These are phyloP conservation scores for Dothistroma pini DNA, from an alignment of 2,329 filamentous ascomycete genomes.

Conservation along the genomic window DNA sequence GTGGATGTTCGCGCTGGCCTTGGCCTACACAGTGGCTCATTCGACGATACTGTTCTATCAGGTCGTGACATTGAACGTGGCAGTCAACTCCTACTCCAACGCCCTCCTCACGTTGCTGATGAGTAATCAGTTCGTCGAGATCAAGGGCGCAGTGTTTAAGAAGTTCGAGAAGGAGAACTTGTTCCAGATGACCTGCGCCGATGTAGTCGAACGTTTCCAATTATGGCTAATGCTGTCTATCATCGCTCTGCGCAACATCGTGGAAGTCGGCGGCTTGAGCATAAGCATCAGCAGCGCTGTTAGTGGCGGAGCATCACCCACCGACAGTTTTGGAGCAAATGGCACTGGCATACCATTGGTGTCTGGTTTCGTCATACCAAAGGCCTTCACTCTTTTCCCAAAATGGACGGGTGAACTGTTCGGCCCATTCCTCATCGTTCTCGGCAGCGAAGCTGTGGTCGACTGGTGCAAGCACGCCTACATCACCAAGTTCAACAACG, in stretches of 20 bases:
- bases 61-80: conserved; percentile 95
- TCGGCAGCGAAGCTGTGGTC: conserved; percentile 94
- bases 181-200: conserved; percentile 93
- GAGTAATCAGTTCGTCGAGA: conserved; percentile 98
- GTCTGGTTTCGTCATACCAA: conserved; percentile 74
- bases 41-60: conserved; percentile 91
- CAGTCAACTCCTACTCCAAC: conserved; percentile 98
- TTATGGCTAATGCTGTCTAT: conserved; percentile 97
- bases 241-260: conserved; percentile 91
- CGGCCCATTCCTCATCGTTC: conserved; percentile 86
- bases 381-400: conserved; percentile 86
- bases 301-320: conserved; percentile 15
- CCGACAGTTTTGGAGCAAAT: conserved; percentile 36
- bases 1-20: conserved; percentile 82
- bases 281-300: conserved; percentile 36
- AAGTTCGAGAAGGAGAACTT: conserved; percentile 97
- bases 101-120: conserved; percentile 86
- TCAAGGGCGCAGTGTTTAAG: conserved; percentile 98
- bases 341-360: conserved; percentile 45
- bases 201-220: conserved; percentile 95
- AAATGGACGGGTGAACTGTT: conserved; percentile 85
- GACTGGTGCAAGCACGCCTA: conserved; percentile 98
- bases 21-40: conserved; percentile 85
- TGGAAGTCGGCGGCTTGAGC: conserved; percentile 86
- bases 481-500: conserved; percentile 98